Evolutionary conservation across 2,329 filamentous ascomycete genomes (phyloP).

Genomic region (Paracoccidioides lutzii): DNA sequence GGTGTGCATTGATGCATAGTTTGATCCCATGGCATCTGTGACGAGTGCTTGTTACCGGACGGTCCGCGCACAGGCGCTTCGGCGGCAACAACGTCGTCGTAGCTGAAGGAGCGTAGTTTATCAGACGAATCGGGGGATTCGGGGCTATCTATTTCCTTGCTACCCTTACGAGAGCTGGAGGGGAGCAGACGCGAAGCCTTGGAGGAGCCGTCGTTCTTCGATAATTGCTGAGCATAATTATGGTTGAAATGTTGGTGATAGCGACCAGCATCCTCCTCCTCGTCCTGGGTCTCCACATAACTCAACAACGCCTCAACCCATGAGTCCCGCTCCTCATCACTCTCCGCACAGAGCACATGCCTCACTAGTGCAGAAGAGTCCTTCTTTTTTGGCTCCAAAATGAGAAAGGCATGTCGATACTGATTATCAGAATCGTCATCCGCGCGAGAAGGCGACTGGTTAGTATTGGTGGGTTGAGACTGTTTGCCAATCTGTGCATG

Average conservation of each 20-base stretch:
- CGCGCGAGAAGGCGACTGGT: constrained; percentile 47
- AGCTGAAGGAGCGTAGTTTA: constrained; percentile 38
- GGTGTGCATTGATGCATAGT: constrained; percentile 19
- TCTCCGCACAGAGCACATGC: constrained; percentile 92
- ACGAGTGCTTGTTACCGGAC: constrained; percentile 25
- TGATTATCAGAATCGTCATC: constrained; percentile 75
- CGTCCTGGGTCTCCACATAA: constrained; percentile 66
- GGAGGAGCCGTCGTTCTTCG: constrained; percentile 12
- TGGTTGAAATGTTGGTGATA: constrained; percentile 10
- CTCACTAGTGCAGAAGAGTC: constrained; percentile 78
- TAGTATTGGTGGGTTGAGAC: constrained; percentile 46
- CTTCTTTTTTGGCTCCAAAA: constrained; percentile 92
- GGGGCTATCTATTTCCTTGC: constrained; percentile 27
- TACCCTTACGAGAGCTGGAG: constrained; percentile 18
- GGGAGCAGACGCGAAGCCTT: constrained; percentile 17
- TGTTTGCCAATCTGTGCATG: constrained; percentile 92
- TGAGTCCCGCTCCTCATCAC: constrained; percentile 76
- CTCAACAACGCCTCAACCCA: constrained; percentile 87
- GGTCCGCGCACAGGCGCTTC: constrained; percentile 43
- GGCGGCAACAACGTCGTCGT: constrained; percentile 44
- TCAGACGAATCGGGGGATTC: constrained; percentile 22
- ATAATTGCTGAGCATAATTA: neutral
- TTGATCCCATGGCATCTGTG: constrained; percentile 22
- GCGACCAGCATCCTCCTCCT: constrained; percentile 13
- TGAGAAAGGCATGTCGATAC: constrained; percentile 90